phyloP scores from a whole-genome alignment of 2,329 filamentous ascomycete species.

The Macrophomina phaseolina region DNA sequence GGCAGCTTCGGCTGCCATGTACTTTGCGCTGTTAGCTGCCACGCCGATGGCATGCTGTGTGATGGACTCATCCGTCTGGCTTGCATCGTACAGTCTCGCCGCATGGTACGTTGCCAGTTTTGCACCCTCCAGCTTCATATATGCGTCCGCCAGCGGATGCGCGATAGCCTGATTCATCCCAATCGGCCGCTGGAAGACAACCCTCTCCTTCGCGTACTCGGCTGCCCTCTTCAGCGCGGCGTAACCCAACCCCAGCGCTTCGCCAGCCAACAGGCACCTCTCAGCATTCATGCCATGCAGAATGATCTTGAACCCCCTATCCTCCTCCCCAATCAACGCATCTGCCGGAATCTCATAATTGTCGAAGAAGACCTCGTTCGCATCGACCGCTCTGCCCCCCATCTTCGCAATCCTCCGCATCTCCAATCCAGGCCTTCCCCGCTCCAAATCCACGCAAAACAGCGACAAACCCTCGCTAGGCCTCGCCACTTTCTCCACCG shows the following conservation, averaged over 20 bases:
- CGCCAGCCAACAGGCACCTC: constrained; percentile 65
- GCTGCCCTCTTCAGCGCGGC: constrained; percentile 57
- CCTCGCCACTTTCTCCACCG: constrained; percentile 69
- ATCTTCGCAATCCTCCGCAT: constrained; percentile 81
- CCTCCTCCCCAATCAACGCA: constrained; percentile 72
- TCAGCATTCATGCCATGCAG: constrained; percentile 59
- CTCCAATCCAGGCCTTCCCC: constrained; percentile 62
- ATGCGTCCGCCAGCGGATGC: constrained; percentile 64
- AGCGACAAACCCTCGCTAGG: constrained; percentile 77
- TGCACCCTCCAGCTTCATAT: constrained; percentile 66
- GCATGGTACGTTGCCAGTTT: constrained; percentile 68
- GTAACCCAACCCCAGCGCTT: constrained; percentile 81
- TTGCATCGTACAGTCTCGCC: constrained; percentile 62
- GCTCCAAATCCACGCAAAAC: constrained; percentile 80
- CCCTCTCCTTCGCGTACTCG: constrained; percentile 55
- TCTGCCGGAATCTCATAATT: constrained; percentile 70
- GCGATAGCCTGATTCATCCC: constrained; percentile 66
- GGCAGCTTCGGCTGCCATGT: constrained; percentile 65
- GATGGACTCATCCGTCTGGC: constrained; percentile 45
- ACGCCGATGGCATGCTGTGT: constrained; percentile 57
- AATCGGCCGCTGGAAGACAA: constrained; percentile 63
- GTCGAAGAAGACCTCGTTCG: constrained; percentile 89
- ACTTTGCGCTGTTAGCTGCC: constrained; percentile 63
- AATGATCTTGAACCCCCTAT: constrained; percentile 76
- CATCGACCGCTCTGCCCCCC: constrained; percentile 81